Evolutionary conservation across 352 stramenopile genomes (phyloP).

Genomic region (Phytopythium ostracodes): DNA sequence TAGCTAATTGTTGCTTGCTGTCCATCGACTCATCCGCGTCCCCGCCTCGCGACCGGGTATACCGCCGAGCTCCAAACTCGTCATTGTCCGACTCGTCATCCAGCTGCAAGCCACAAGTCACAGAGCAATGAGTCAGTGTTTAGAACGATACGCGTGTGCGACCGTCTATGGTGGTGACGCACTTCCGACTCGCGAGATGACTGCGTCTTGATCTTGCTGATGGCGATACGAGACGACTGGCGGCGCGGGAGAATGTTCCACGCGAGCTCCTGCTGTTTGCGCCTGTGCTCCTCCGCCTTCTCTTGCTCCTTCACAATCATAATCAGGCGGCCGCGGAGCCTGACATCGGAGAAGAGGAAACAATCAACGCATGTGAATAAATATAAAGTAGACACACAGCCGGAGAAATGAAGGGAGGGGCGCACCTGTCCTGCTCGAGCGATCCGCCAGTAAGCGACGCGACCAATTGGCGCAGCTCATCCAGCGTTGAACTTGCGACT

Average conservation of each 20-base stretch:
- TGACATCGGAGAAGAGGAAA: constrained; percentile 3
- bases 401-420: neutral
- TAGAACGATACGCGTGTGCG: neutral
- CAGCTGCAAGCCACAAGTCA: neutral
- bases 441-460: constrained; percentile 53
- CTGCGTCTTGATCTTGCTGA: constrained; percentile 70
- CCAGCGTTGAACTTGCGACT: constrained; percentile 67
- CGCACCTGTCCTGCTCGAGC: constrained; percentile 66
- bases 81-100: constrained; percentile 23
- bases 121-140: constrained; percentile 5
- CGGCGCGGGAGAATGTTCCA: constrained; percentile 79
- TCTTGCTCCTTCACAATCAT: constrained; percentile 78
- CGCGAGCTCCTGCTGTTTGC: constrained; percentile 63
- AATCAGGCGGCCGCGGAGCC: constrained; percentile 67
- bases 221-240: constrained; percentile 81
- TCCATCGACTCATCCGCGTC: constrained; percentile 9
- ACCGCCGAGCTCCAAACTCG: constrained; percentile 2
- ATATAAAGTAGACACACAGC: neutral
- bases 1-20: constrained; percentile 14
- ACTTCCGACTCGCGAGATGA: constrained; percentile 52
- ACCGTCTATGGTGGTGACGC: neutral
- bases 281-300: constrained; percentile 53
- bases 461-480: constrained; percentile 52
- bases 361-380: neutral
- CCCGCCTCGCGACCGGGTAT: constrained; percentile 6